Evolutionary conservation across 768 basidiomycete genomes (phyloP).

Genomic region (Mycena epipterygia): DNA sequence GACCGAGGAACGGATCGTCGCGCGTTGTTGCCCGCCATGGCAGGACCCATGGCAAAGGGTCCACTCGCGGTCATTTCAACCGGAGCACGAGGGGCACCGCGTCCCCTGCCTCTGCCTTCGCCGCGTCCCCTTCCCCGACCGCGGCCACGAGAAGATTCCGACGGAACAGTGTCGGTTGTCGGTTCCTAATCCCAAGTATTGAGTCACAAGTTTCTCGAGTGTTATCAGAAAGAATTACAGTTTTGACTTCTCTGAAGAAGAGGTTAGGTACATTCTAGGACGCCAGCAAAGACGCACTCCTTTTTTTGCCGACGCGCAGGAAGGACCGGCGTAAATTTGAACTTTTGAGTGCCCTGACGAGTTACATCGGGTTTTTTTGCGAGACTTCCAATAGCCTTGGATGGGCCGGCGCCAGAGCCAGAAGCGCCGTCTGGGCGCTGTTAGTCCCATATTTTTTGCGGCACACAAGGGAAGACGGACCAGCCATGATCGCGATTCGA

Average conservation of each 20-base stretch:
- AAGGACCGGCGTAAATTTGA: constrained; percentile 86
- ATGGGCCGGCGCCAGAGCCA: constrained; percentile 46
- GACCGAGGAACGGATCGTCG: constrained; percentile 68
- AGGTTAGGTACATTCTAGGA: constrained; percentile 21
- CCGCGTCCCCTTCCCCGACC: constrained; percentile 61
- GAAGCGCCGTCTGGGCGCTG: constrained; percentile 48
- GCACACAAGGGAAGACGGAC: constrained; percentile 34
- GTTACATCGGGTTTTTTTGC: constrained; percentile 85
- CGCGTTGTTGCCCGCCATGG: constrained; percentile 70
- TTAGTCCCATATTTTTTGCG: constrained; percentile 16
- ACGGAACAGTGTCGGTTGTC: constrained; percentile 46
- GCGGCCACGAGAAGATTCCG: constrained; percentile 54
- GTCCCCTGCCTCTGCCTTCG: constrained; percentile 42
- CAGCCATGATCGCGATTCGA: constrained; percentile 48
- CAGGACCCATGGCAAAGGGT: constrained; percentile 89
- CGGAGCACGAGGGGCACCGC: constrained; percentile 63
- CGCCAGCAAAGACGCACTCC: constrained; percentile 54
- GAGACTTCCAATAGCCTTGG: constrained; percentile 82
- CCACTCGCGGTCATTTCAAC: constrained; percentile 88
- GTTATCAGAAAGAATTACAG: constrained; percentile 57
- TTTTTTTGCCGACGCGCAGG: constrained; percentile 85
- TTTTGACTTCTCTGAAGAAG: constrained; percentile 69
- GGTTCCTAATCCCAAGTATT: constrained; percentile 59
- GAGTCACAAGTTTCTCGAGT: constrained; percentile 21
- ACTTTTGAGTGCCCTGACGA: constrained; percentile 78